These are phyloP conservation scores for Trifolium pratense DNA, from an alignment of 306 rosid genomes.

Conservation along the genomic window DNA sequence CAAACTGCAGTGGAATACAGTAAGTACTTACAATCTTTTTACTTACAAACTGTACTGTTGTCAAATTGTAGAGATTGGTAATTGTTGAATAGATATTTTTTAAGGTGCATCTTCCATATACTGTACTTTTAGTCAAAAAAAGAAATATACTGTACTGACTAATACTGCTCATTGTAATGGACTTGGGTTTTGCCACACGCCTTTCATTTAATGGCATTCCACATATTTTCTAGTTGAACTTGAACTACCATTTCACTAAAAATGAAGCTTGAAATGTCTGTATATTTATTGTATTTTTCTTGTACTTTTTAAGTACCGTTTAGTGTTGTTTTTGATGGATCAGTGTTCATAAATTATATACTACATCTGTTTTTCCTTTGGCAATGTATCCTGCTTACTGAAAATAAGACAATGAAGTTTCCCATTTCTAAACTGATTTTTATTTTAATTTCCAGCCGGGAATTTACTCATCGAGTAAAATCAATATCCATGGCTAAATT, in stretches of 20 bases:
- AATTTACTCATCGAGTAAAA: constrained; percentile 93
- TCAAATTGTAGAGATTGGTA: constrained; percentile 25
- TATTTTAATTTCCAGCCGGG: constrained; percentile 71
- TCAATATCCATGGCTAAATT: constrained; percentile 92
- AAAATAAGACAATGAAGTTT: constrained; percentile 21
- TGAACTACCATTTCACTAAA: constrained; percentile 22
- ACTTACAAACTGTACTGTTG: background rate
- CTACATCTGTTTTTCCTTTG: constrained; percentile 21
- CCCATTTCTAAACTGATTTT: constrained; percentile 39
- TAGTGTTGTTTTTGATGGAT: constrained; percentile 24
- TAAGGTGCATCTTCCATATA: constrained; percentile 13
- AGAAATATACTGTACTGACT: constrained; percentile 32
- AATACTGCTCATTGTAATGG: constrained; percentile 11
- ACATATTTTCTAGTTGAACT: constrained; percentile 31
- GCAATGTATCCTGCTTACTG: constrained; percentile 23
- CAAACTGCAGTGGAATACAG: constrained; percentile 95
- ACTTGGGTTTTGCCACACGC: constrained; percentile 20
- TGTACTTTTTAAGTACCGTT: background rate
- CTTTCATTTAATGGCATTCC: constrained; percentile 30
- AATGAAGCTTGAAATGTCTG: constrained; percentile 32
- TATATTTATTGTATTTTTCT: constrained; percentile 24
- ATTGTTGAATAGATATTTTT: constrained; percentile 22
- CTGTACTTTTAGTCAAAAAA: no score
- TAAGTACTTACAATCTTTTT: constrained; percentile 57
- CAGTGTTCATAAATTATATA: constrained; percentile 31